Evolutionary conservation across 345 rosid genomes (phyloP).

Genomic region (Aegle marmelos): DNA sequence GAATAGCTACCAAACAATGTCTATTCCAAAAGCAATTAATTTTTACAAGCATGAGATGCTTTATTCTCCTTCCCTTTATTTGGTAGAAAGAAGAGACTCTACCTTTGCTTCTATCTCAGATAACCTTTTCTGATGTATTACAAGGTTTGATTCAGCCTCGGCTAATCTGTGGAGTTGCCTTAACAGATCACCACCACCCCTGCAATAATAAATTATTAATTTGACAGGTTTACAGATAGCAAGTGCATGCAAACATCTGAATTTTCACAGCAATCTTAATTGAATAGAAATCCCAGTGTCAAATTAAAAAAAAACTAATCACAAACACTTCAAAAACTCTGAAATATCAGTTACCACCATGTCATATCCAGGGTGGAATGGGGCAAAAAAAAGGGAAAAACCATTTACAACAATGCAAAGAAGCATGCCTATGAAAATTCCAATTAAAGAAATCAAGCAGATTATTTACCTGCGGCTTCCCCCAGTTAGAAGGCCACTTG

Average conservation of each 20-base stretch:
- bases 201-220: constrained; percentile 25
- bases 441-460: not conserved
- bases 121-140: constrained; percentile 59
- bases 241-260: not conserved
- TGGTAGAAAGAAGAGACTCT: not conserved
- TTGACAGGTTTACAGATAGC: not conserved
- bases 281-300: not conserved
- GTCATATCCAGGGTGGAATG: not conserved
- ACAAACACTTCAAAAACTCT: not conserved
- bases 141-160: constrained; percentile 72
- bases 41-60: not conserved
- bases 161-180: constrained; percentile 81
- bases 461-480: constrained; percentile 82
- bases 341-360: not conserved
- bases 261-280: not conserved
- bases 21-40: not conserved
- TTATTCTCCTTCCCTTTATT: not conserved
- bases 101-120: constrained; percentile 85
- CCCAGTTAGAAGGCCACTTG: constrained; percentile 95
- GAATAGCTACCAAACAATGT: not conserved
- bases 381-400: not conserved
- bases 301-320: not conserved
- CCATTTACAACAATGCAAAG: not conserved
- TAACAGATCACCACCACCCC: constrained; percentile 83
- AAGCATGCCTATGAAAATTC: not conserved